Conservation (phyloP, 1,284 basidiomycete genomes). For the Cutaneotrichosporon sp. region DNA sequence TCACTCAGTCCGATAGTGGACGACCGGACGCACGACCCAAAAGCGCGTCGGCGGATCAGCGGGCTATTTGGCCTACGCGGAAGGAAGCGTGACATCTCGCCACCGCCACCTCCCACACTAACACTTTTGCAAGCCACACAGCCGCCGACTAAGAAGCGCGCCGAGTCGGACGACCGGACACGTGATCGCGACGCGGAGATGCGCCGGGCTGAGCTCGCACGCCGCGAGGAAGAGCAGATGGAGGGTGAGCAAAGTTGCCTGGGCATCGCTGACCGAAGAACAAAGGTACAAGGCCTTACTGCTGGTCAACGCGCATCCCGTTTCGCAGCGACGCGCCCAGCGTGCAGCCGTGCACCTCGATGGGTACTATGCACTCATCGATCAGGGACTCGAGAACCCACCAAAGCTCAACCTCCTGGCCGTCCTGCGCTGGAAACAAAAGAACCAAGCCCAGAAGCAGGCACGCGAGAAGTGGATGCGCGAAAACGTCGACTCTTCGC, state of each 20-base stretch:
- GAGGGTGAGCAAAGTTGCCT: conserved; percentile 35
- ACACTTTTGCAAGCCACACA: conserved; percentile 23
- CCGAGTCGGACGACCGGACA: background rate
- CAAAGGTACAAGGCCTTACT: conserved; percentile 42
- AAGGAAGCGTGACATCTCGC: conserved; percentile 16
- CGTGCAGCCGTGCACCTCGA: conserved; percentile 43
- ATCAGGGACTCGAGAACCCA: conserved; percentile 43
- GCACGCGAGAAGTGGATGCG: conserved; percentile 35
- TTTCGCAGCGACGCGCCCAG: conserved; percentile 40
- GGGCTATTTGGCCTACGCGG: conserved; percentile 19
- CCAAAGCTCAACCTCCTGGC: conserved; percentile 46
- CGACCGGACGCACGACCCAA: background rate
- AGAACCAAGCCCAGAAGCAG: conserved; percentile 37
- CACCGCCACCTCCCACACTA: conserved; percentile 5
- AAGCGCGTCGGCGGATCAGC: conserved; percentile 19
- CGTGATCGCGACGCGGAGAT: conserved; percentile 31
- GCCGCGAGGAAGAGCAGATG: conserved; percentile 42
- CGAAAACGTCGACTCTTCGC: background rate
- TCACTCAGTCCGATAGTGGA: background rate
- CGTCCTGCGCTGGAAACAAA: conserved; percentile 41
- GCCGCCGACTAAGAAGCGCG: background rate
- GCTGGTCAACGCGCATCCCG: conserved; percentile 48
- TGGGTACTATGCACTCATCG: conserved; percentile 45
- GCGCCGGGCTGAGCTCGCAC: conserved; percentile 37
- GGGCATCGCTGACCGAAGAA: conserved; percentile 31